Evolutionary conservation across 768 basidiomycete genomes (phyloP).

Genomic region (Postia placenta): DNA sequence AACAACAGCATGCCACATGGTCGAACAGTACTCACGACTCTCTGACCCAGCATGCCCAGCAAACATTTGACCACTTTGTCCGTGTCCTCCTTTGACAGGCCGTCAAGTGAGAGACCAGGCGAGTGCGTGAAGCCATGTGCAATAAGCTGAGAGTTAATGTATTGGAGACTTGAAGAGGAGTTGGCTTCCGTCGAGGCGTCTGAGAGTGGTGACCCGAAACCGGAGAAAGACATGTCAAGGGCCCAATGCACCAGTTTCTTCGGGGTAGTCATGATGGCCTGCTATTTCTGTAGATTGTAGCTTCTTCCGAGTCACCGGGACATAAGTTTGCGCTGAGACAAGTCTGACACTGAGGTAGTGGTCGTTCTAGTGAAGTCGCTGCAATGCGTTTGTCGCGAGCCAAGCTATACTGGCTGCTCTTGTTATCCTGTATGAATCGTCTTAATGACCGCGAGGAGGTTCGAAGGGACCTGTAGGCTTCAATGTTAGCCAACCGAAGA

Average conservation of each 20-base stretch:
- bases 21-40: slow-evolving; percentile 58
- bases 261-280: slow-evolving; percentile 32
- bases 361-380: no score
- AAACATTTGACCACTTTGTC: slow-evolving; percentile 67
- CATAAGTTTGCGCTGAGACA: no score
- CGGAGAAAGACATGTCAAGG: slow-evolving; percentile 36
- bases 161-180: slow-evolving; percentile 61
- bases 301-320: no score
- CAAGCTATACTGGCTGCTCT: no score
- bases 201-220: slow-evolving; percentile 18
- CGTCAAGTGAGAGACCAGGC: slow-evolving; percentile 66
- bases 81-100: slow-evolving; percentile 46
- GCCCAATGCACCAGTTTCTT: slow-evolving; percentile 51
- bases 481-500: no score
- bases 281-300: background rate
- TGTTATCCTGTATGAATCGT: no score
- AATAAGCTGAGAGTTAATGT: slow-evolving; percentile 75
- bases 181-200: slow-evolving; percentile 39
- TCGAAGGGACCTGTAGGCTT: no score
- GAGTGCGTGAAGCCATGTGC: slow-evolving; percentile 70
- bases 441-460: no score
- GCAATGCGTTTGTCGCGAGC: no score
- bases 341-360: no score
- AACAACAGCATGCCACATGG: no score
- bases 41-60: slow-evolving; percentile 68